Evolutionary conservation across 305 asterid genomes (phyloP), one percentile per base, ranked within the genome.

Genomic region (Euphrasia arctica): DNA sequence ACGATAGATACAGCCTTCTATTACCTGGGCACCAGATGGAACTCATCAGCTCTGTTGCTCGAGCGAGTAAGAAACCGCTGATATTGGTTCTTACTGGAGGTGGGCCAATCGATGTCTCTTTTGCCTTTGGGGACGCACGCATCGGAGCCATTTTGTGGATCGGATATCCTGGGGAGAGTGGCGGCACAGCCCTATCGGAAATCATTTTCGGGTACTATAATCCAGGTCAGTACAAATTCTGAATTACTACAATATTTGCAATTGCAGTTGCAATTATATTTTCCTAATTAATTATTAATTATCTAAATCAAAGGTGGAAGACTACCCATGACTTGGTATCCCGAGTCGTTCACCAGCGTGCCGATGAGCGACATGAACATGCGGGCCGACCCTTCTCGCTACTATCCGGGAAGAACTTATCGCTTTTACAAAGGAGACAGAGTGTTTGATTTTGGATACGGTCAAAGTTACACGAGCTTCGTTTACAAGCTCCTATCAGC

Each of bases 101-200:
- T 50, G 98, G 98, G 14, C 97, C 98, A 14, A 36, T 90, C 4
- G 98, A 93, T 32, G 81, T 85, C 42, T 85, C 97, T 4, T 92
- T 90, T 64, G 91, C 94, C 36, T 77, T 73, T 56, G 54, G 52
- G 43, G 85, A 93, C 71, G 84, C 81, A 1, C 74, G 75, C 4
- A 68, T 93, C 51, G 96, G 92, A 36, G 62, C 95, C 84, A 86
- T 93, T 71, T 60, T 93, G 48, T 93, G 98, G 98, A 82, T 90
- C 25, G 97, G 97, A 57, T 93, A 93, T 79, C 98, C 98, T 4
- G 98, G 98, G 63, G 98, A 93, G 64, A 79, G 89, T 1, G 98
- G 97, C 45, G 94, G 95, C 11, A 73, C 54, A 42, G 97, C 98
- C 9, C 86, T 93, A 29, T 73, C 97, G 5, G 89, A 90, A 68